These are phyloP conservation scores for Lactifluus subvellereus DNA, from an alignment of 768 basidiomycete species.

Conservation along the genomic window DNA sequence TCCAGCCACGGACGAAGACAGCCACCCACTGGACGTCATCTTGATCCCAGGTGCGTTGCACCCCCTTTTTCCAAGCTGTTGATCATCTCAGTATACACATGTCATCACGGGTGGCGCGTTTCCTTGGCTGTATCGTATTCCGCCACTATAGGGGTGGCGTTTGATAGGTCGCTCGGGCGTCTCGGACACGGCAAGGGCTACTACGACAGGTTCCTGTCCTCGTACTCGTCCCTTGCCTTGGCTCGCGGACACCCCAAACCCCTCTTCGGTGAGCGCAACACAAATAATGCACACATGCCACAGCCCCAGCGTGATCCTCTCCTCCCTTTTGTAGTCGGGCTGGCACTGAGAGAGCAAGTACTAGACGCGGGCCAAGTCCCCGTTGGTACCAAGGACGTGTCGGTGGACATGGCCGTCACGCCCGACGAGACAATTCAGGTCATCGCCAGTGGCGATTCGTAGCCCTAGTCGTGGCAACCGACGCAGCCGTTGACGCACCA, in stretches of 20 bases:
- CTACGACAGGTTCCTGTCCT: slow-evolving; percentile 67
- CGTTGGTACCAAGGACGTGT: slow-evolving; percentile 52
- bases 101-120: not conserved
- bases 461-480: not conserved
- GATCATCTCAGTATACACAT: not conserved
- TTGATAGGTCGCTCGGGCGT: slow-evolving; percentile 60
- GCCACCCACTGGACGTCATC: not conserved
- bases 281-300: not conserved
- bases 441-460: not conserved
- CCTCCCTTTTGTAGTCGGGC: slow-evolving; percentile 10
- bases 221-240: slow-evolving; percentile 36
- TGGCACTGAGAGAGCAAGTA: slow-evolving; percentile 60
- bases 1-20: slow-evolving; percentile 2
- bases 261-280: slow-evolving; percentile 46
- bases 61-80: not conserved
- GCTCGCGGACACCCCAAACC: slow-evolving; percentile 42
- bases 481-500: not conserved
- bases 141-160: slow-evolving; percentile 54
- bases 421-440: not conserved
- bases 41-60: slow-evolving; percentile 23
- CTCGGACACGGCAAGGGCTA: slow-evolving; percentile 82
- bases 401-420: slow-evolving; percentile 50
- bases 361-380: slow-evolving; percentile 49
- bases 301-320: too few species aligned
- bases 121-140: not conserved